Evolutionary conservation across 306 rosid species (phyloP).

Genomic region (Morella rubra): DNA sequence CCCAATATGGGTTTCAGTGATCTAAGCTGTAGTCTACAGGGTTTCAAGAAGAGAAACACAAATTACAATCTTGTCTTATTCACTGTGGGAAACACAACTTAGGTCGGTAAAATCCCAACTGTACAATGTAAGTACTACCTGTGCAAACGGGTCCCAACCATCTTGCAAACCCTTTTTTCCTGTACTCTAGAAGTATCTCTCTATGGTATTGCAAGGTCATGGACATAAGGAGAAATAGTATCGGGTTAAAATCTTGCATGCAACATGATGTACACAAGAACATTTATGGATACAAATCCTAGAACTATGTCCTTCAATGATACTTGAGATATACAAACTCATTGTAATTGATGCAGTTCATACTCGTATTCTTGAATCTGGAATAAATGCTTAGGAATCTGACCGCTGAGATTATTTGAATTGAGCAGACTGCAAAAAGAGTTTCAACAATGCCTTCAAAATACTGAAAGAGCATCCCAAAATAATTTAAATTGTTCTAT

Average conservation of each 20-base stretch:
- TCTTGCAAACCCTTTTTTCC: too few relatives aligned
- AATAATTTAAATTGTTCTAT: neutral
- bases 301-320: constrained; percentile 6
- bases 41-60: neutral
- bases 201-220: too few relatives aligned
- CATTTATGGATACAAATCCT: constrained; percentile 6
- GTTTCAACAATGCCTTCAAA: constrained; percentile 37
- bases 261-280: neutral
- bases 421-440: constrained; percentile 71
- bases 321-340: constrained; percentile 8
- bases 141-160: neutral
- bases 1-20: constrained; percentile 10
- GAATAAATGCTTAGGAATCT: constrained; percentile 66
- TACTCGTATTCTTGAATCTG: constrained; percentile 75
- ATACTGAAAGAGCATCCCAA: constrained; percentile 24
- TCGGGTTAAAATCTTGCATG: neutral
- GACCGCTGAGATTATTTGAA: constrained; percentile 71
- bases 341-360: constrained; percentile 29
- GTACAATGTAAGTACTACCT: neutral
- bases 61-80: neutral
- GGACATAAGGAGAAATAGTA: neutral
- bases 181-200: too few relatives aligned
- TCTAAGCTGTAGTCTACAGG: neutral
- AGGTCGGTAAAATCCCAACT: neutral
- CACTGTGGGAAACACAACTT: neutral